These are phyloP conservation scores for Candida namnaoensis DNA, from an alignment of 805 yeast genomes.

Conservation along the genomic window DNA sequence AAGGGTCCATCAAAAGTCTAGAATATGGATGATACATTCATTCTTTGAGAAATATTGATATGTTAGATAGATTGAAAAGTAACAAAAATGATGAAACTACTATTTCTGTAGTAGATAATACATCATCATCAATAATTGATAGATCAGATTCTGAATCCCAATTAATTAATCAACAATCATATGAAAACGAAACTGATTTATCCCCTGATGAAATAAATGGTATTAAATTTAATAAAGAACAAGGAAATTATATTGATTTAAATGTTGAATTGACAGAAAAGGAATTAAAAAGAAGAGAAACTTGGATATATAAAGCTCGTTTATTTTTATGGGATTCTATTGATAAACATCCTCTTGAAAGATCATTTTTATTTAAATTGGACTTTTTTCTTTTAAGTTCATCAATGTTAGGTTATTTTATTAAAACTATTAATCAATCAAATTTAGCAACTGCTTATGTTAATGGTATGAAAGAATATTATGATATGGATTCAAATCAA, in stretches of 20 bases:
- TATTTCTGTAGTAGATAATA: too few species aligned
- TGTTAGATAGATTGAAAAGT: too few species aligned
- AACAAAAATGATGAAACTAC: too few species aligned
- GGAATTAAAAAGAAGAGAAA: background rate
- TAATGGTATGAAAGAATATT: slow-evolving; percentile 35
- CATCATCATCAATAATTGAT: too few species aligned
- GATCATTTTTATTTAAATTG: slow-evolving; percentile 19
- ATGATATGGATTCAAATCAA: slow-evolving; percentile 28
- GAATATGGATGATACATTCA: too few species aligned
- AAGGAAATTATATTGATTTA: background rate
- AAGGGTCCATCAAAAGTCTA: too few species aligned
- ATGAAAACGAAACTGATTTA: too few species aligned
- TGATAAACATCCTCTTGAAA: slow-evolving; percentile 24
- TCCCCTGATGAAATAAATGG: too few species aligned
- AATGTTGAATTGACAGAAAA: background rate
- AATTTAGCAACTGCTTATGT: slow-evolving; percentile 33
- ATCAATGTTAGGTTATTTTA: slow-evolving; percentile 32
- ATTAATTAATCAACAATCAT: too few species aligned
- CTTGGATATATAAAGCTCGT: background rate
- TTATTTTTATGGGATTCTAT: slow-evolving; percentile 13
- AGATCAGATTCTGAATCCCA: too few species aligned
- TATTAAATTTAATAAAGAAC: too few species aligned
- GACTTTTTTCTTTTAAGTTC: slow-evolving; percentile 28
- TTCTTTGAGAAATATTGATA: too few species aligned
- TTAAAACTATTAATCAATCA: slow-evolving; percentile 29